Evolutionary conservation across 1,284 basidiomycete genomes (phyloP), one percentile per base, ranked within the genome.

Genomic region (Kwoniella shivajii): DNA sequence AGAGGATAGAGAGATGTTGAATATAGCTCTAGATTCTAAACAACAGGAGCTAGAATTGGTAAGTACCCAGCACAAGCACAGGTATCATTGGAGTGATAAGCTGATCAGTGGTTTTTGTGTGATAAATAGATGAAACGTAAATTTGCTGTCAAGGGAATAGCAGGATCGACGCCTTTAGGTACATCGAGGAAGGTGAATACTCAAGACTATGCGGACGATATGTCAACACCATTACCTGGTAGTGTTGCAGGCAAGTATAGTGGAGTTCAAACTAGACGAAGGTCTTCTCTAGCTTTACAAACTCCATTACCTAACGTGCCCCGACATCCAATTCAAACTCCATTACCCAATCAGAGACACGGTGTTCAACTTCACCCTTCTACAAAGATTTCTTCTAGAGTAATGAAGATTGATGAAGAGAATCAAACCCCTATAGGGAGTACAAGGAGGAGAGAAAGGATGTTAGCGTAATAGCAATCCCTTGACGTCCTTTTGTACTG

Each of bases 31-130:
- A 57, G 89, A 92, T 74, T 86, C 89, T 22, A 93, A 93, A 77
- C 91, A 93, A 69, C 89, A 92, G 70, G 90, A 93, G 72, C 80
- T 94, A 24, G 90, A 92, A 71, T 72, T 91, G 77, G 91, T 93
- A 54, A 63, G 87, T 81, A 30, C 16, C 22, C 31, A 6, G 10
- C 41, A 10, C 10, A n/a, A 36, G 33, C n/a, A 9, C 33, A 10
- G 9, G n/a, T 37, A 6, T 38, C 31, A 6, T 38, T 30, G n/a
- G 22, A 27, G 31, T 34, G 37, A 11, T 7, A 13, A 10, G 18
- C 11, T 5, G 29, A 41, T 37, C 22, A 2, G 24, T 18, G 46
- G 33, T 54, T 33, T 55, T 48, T 37, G 59, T 20, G 44, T 38
- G 29, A 30, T 37, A 3, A n/a, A 27, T 37, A 91, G 89, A 80